Percentiles rank a stretch among this genome's conserved stretches.
Conservation (phyloP, 192 early-diverging fungal species). For the Radiomyces spectabilis region DNA sequence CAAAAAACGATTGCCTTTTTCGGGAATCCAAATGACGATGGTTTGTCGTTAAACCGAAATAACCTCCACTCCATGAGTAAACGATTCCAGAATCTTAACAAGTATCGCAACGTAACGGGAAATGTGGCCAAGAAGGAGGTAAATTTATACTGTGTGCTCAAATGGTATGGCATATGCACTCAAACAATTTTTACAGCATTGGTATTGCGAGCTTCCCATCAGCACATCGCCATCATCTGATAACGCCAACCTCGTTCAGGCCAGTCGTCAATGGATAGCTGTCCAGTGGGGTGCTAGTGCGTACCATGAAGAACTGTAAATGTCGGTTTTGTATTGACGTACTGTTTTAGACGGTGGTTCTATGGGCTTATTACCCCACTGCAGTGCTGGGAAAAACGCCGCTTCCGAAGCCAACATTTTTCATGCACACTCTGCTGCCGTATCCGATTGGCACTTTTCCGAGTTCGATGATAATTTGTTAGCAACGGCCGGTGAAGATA, state of each 20-base stretch:
- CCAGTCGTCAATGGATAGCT: constrained; percentile 10
- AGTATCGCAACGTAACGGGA: constrained; percentile 40
- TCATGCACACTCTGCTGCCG: constrained; percentile 29
- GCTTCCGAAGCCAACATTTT: constrained; percentile 16
- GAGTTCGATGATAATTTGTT: constrained; percentile 31
- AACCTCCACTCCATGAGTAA: constrained; percentile 12
- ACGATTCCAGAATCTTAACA: constrained; percentile 24
- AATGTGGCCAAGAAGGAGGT: constrained; percentile 37
- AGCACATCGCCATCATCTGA: constrained; percentile 15
- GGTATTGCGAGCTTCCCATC: constrained; percentile 15
- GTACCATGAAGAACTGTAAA: neutral
- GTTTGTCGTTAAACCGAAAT: too few relatives aligned
- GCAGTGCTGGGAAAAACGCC: constrained; percentile 13
- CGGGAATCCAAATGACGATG: too few relatives aligned
- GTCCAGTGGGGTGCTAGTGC: constrained; percentile 18
- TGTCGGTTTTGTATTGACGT: neutral
- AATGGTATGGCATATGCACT: neutral
- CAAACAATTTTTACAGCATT: constrained; percentile 6
- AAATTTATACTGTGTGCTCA: neutral
- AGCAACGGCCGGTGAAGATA: constrained; percentile 38
- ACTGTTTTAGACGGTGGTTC: constrained; percentile 9
- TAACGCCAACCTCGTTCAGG: constrained; percentile 6
- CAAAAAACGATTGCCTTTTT: neutral
- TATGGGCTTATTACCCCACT: constrained; percentile 13
- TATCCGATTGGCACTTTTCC: constrained; percentile 43